Evolutionary conservation across 208 protist species (phyloP), one percentile per base, ranked within the genome.

Genomic region (Wallacemonas collosoma): DNA sequence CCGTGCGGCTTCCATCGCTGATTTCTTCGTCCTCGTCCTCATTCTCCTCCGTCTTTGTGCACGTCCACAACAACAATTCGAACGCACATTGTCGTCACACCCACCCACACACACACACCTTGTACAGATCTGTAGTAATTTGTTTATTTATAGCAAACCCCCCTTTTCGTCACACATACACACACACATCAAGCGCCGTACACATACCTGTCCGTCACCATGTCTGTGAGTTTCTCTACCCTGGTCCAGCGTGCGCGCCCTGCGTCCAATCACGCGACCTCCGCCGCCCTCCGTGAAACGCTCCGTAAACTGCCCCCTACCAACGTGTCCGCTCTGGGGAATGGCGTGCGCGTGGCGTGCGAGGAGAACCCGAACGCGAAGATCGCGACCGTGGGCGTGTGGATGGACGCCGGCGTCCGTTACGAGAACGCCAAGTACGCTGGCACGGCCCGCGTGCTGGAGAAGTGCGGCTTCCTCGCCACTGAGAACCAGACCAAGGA

Each of bases 381-480:
- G 70, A 90, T 98, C n/a, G 95, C 95, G 8, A 99, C 95, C 55
- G 95, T 99, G 57, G 98, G 98, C 43, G 82, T 99, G 26, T 99
- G 96, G 93, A 90, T 99, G 53, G 95, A 99, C 68, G 79, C 97
- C 12, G 98, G 98, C 65, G 96, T 87, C 56, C 91, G 97, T 41
- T 98, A 98, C 78, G 98, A 99, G 90, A 95, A 78, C 26, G 90
- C 86, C 39, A 68, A 93, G 9, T 99, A 93, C 87, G 99, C 99
- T 73, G 98, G 98, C 53, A 93, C 94, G 14, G 97, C 98, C 50
- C 98, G 99, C 74, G 99, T 99, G 73, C 89, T 99, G 35, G 98
- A 99, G 83, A 98, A 99, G 87, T 98, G 99, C 85, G 89, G 93
- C 64, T 99, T 99, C 83, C 98, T 99, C 69, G 98, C 96, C 41